Evolutionary conservation across 106 monocot species (phyloP).

Genomic region (Amphibolis antarctica): DNA sequence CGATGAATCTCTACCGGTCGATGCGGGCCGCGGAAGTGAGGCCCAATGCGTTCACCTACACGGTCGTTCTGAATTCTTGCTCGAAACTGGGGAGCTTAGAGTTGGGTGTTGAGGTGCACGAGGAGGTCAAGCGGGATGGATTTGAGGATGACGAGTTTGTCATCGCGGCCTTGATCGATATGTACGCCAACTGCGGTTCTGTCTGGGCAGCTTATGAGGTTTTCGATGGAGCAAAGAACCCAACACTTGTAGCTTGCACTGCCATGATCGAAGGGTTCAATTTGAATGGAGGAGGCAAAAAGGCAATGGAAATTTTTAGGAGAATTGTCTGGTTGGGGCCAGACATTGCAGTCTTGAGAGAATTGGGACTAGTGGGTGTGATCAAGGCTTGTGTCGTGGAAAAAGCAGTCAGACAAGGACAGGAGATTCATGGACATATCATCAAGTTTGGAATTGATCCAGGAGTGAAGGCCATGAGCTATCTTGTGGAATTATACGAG

Average conservation of each 20-base stretch:
- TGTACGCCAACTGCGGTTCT: conserved; percentile 33
- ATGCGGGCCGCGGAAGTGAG: conserved; percentile 4
- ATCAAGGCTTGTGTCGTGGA: conserved; percentile 20
- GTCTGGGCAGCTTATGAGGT: conserved; percentile 13
- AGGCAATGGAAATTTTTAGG: conserved; percentile 19
- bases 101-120: conserved; percentile 21
- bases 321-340: neutral
- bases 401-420: conserved; percentile 22
- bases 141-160: conserved; percentile 20
- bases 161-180: conserved; percentile 24
- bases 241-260: conserved; percentile 24
- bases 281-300: conserved; percentile 13
- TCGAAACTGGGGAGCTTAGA: conserved; percentile 13
- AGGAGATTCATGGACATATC: conserved; percentile 35
- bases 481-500: conserved; percentile 22
- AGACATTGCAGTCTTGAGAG: neutral
- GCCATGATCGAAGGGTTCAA: conserved; percentile 45
- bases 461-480: conserved; percentile 14
- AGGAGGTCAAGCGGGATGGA: conserved; percentile 11
- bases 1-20: conserved; percentile 14
- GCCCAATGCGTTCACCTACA: conserved; percentile 34
- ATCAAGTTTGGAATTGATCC: conserved; percentile 23
- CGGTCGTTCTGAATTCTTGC: conserved; percentile 18
- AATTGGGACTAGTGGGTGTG: conserved; percentile 21
- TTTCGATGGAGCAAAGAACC: conserved; percentile 8